phyloP scores from a whole-genome alignment of 2,329 filamentous ascomycete genomes.

The Alternaria brassicae region DNA sequence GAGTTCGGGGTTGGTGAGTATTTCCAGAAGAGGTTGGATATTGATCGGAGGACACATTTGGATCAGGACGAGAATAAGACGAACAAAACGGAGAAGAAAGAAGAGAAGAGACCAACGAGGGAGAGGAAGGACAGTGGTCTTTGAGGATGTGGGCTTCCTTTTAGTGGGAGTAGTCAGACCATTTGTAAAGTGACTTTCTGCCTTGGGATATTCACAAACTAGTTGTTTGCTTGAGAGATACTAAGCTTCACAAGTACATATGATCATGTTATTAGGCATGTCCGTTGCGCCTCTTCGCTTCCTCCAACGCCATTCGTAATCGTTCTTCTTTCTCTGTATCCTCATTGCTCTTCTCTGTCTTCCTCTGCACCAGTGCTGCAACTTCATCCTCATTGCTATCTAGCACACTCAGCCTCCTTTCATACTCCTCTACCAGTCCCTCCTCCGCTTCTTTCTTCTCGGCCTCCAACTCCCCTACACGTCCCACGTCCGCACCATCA shows the following conservation, averaged over 20 bases:
- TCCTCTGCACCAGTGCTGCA: constrained; percentile 36
- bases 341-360: constrained; percentile 24
- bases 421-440: constrained; percentile 44
- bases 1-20: constrained; percentile 45
- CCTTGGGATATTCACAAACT: background rate
- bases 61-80: constrained; percentile 15
- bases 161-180: background rate
- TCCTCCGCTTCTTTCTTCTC: constrained; percentile 44
- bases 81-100: background rate
- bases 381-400: constrained; percentile 45
- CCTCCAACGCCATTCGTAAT: constrained; percentile 59
- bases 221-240: background rate
- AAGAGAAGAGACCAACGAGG: background rate
- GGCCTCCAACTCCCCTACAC: constrained; percentile 48
- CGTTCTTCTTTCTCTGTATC: constrained; percentile 57
- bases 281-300: constrained; percentile 62
- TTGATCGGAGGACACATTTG: constrained; percentile 45
- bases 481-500: constrained; percentile 52
- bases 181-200: background rate
- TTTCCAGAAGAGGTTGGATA: constrained; percentile 41
- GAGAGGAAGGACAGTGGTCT: constrained; percentile 5
- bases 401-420: constrained; percentile 51
- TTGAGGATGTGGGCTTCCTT: background rate
- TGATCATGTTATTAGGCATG: constrained; percentile 17
- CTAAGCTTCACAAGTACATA: background rate